A percentile compares a stretch with the other conserved stretches of the same genome.
Conservation (phyloP, 1,139 yeast genomes). For the Kurtzmaniella quercitrusa region DNA sequence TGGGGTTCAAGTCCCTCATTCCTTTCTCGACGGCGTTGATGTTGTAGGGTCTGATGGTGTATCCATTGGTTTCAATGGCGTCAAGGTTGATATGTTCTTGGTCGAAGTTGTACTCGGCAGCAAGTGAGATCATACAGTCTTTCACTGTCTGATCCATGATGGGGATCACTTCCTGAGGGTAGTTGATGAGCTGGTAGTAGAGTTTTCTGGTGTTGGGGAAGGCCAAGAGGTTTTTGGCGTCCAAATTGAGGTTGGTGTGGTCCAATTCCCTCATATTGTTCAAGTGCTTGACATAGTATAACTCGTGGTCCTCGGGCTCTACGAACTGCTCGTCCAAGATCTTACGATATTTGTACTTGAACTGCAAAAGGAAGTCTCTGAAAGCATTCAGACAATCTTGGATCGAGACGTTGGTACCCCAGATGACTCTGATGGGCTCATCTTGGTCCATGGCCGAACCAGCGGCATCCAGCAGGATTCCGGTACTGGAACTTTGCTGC, state of each 20-base stretch:
- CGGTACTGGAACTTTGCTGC: background rate
- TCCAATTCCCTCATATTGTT: slow-evolving; percentile 76
- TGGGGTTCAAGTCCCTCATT: slow-evolving; percentile 93
- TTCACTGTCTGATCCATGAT: slow-evolving; percentile 96
- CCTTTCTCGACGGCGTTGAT: slow-evolving; percentile 64
- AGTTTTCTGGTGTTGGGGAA: slow-evolving; percentile 74
- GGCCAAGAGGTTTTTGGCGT: slow-evolving; percentile 73
- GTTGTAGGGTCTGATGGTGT: slow-evolving; percentile 85
- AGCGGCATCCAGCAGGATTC: slow-evolving; percentile 20
- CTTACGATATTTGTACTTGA: slow-evolving; percentile 74
- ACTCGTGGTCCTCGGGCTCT: slow-evolving; percentile 62
- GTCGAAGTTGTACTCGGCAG: slow-evolving; percentile 47
- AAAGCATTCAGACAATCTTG: slow-evolving; percentile 79
- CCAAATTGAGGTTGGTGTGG: slow-evolving; percentile 77
- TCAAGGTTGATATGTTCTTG: slow-evolving; percentile 42
- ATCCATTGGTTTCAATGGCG: slow-evolving; percentile 75
- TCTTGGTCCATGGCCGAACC: slow-evolving; percentile 23
- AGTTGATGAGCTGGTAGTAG: slow-evolving; percentile 79
- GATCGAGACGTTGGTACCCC: slow-evolving; percentile 98
- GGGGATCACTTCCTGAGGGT: slow-evolving; percentile 96
- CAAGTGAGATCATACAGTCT: slow-evolving; percentile 81
- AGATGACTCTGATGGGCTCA: slow-evolving; percentile 84
- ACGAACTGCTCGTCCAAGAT: slow-evolving; percentile 35
- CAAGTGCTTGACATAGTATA: slow-evolving; percentile 70
- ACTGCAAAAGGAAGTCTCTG: slow-evolving; percentile 77